Evolutionary conservation across 2,329 filamentous ascomycete genomes (phyloP), one percentile per base, ranked within the genome.

Genomic region (Xylaria sp.): DNA sequence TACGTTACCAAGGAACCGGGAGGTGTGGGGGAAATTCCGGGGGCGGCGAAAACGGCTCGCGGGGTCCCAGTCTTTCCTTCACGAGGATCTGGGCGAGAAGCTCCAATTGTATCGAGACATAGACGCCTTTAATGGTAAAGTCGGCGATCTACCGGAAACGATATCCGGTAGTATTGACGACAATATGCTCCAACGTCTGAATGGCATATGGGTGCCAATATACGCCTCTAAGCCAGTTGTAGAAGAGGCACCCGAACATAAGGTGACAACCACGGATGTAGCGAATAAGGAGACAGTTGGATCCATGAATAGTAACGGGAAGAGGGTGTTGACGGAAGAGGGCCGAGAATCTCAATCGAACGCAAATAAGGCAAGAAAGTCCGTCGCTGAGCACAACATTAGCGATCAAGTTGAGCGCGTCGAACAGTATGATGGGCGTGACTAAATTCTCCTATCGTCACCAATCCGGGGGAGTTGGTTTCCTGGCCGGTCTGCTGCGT

Each of bases 61-160:
- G 3, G 61, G 58, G 2, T 62, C 46, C 6, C 9, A 35, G 1
- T 38, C 58, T 5, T 43, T 66, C 11, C 51, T 62, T 8, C 47
- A 64, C 37, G 58, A 64, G 35, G 54, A 66, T 29, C 29, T 66
- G 13, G 49, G 46, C 33, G 55, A 55, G 13, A 58, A 66, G 25
- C 51, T 47, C 11, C 46, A 51, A 11, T 60, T 54, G 53, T 64
- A 62, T n/a, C 1, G 21, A 33, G 35, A 58, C 4, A 64, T 51
- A 3, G 59, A 62, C 3, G 11, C 25, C 0, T 29, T 31, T 3
- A 43, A 55, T 7, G 29, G 41, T 4, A 13, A 29, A 11, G n/a
- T 3, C 9, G 9, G 43, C 3, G 3, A 48, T 19, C 17, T 4
- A 41, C n/a, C 19, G 11, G 25, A 41, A n/a, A 19, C n/a, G 4